A percentile compares a stretch with the other conserved stretches of the same genome.
Evolutionary conservation across 1,139 yeast species (phyloP).

Genomic region (Suhomyces ambrosiae): DNA sequence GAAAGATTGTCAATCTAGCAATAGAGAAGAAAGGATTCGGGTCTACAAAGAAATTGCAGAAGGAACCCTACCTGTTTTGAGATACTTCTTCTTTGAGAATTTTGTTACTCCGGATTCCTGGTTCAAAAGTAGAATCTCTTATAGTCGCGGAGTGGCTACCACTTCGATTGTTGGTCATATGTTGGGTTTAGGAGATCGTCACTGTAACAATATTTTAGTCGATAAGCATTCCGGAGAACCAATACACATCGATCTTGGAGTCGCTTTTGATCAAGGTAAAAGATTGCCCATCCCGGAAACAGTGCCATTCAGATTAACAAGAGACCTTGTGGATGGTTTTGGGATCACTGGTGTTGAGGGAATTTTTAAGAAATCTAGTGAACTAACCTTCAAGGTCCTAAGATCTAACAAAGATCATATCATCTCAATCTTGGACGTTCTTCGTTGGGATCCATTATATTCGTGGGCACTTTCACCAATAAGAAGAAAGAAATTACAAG

Average conservation of each 20-base stretch:
- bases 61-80: constrained; percentile 65
- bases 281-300: constrained; percentile 84
- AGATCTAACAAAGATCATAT: constrained; percentile 70
- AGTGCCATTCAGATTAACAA: constrained; percentile 87
- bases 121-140: constrained; percentile 66
- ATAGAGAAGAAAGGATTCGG: constrained; percentile 48
- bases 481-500: constrained; percentile 58
- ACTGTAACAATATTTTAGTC: constrained; percentile 84
- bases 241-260: constrained; percentile 93
- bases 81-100: constrained; percentile 69
- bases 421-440: constrained; percentile 78
- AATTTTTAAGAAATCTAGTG: constrained; percentile 69
- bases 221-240: constrained; percentile 85
- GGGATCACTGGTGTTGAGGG: constrained; percentile 86
- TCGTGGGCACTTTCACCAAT: constrained; percentile 85
- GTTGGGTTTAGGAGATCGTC: constrained; percentile 93
- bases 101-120: constrained; percentile 70
- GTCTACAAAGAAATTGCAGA: constrained; percentile 53
- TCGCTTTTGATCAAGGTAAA: constrained; percentile 92
- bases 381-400: constrained; percentile 69
- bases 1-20: constrained; percentile 56
- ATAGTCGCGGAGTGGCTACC: constrained; percentile 80
- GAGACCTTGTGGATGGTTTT: constrained; percentile 91
- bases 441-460: constrained; percentile 90
- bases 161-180: constrained; percentile 85